Conservation (phyloP, 148 eudicot species). For the Rhododendron mucronatum region DNA sequence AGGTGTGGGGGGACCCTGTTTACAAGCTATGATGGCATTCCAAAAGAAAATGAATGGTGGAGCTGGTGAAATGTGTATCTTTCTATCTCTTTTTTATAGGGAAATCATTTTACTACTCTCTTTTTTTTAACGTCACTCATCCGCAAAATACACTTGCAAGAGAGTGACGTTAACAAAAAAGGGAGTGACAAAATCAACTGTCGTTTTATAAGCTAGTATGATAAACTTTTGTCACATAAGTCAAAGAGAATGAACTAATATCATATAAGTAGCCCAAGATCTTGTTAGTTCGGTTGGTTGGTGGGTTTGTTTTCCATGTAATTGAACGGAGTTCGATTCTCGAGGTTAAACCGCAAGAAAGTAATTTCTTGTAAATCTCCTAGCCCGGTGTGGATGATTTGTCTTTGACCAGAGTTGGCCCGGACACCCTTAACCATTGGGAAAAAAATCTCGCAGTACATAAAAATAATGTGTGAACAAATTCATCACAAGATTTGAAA, state of each 20-base stretch:
- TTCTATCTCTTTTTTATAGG: background rate
- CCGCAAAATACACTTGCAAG: too few relatives aligned
- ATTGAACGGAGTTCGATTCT: too few relatives aligned
- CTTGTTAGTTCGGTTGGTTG: background rate
- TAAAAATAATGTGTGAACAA: background rate
- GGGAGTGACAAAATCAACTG: too few relatives aligned
- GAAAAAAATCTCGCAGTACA: too few relatives aligned
- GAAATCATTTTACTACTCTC: too few relatives aligned
- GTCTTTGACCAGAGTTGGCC: too few relatives aligned
- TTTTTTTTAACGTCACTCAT: too few relatives aligned
- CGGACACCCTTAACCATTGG: background rate
- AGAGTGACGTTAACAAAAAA: too few relatives aligned
- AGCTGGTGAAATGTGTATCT: background rate
- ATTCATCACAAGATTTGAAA: slow-evolving; percentile 3
- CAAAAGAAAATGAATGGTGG: background rate
- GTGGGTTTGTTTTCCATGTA: background rate
- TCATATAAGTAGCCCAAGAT: background rate
- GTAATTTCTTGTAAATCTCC: background rate
- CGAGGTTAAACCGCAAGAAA: background rate
- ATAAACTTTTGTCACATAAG: background rate
- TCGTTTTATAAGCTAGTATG: background rate
- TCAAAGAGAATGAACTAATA: slow-evolving; percentile 11
- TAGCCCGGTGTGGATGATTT: too few relatives aligned
- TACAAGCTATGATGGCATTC: background rate
- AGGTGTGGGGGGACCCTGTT: slow-evolving; percentile 7